phyloP scores from a whole-genome alignment of 1,139 yeast genomes.

The Nakaseomyces uthaithaninus region DNA sequence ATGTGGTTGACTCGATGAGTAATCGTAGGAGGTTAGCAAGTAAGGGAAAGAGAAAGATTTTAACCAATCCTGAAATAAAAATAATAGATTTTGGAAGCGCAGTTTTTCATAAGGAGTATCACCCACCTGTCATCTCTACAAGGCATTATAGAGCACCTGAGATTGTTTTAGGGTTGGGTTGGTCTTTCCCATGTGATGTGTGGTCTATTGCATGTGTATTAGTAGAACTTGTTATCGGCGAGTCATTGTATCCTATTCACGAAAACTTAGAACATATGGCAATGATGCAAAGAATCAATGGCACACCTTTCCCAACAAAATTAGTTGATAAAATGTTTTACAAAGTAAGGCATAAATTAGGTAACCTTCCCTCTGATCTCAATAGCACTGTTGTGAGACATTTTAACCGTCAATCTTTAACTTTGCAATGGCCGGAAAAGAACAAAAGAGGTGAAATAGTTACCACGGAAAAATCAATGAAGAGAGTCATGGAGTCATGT shows the following conservation, averaged over 20 bases:
- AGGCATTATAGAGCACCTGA: constrained; percentile 98
- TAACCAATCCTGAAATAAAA: constrained; percentile 73
- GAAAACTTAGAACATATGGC: constrained; percentile 92
- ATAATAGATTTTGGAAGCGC: constrained; percentile 96
- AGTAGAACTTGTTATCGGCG: constrained; percentile 90
- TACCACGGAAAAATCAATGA: constrained; percentile 27
- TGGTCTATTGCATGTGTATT: constrained; percentile 96
- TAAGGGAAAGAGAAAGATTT: constrained; percentile 38
- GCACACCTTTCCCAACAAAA: constrained; percentile 29
- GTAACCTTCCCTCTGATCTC: constrained; percentile 29
- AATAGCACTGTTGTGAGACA: constrained; percentile 29
- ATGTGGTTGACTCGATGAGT: constrained; percentile 20
- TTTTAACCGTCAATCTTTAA: constrained; percentile 21
- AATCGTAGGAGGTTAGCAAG: constrained; percentile 32
- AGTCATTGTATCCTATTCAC: constrained; percentile 88
- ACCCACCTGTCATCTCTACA: constrained; percentile 84
- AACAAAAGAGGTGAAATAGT: constrained; percentile 26
- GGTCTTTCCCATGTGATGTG: constrained; percentile 88
- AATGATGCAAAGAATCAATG: constrained; percentile 73
- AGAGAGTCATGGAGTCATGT: constrained; percentile 27
- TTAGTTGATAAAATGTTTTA: constrained; percentile 30
- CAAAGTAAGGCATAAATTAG: constrained; percentile 28
- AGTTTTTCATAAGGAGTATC: constrained; percentile 88
- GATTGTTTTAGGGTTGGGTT: constrained; percentile 84
- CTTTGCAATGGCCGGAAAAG: constrained; percentile 30